phyloP scores from a whole-genome alignment of 2,329 filamentous ascomycete species.

The Paradendryphiella salina region DNA sequence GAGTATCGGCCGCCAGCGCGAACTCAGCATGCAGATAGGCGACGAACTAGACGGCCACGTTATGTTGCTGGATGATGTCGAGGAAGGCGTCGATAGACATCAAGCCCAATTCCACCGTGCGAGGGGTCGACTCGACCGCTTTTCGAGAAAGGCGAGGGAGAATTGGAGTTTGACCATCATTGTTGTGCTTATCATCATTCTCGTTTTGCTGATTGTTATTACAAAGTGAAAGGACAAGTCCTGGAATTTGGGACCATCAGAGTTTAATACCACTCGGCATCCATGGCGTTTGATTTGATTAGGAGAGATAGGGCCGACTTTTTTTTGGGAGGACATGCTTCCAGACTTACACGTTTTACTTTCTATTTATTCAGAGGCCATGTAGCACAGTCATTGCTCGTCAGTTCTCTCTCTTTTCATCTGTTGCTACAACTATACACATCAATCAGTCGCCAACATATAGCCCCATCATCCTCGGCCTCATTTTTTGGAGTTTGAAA shows the following conservation, averaged over 20 bases:
- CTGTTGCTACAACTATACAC: constrained; percentile 10
- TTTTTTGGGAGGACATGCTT: no score
- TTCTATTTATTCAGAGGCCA: no score
- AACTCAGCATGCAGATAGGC: constrained; percentile 93
- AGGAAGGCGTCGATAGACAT: constrained; percentile 80
- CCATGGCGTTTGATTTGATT: neutral
- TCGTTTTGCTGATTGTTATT: constrained; percentile 81
- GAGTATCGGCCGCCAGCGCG: constrained; percentile 84
- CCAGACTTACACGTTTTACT: no score
- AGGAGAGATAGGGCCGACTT: no score
- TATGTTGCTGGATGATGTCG: constrained; percentile 84
- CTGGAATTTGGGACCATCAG: neutral
- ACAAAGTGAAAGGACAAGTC: constrained; percentile 35
- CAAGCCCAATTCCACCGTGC: constrained; percentile 75
- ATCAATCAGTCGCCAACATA: neutral
- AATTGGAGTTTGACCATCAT: constrained; percentile 89
- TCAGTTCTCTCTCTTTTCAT: neutral
- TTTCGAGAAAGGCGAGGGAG: constrained; percentile 75
- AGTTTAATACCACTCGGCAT: neutral
- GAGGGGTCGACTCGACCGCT: constrained; percentile 68
- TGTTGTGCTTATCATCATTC: constrained; percentile 73
- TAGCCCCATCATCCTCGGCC: neutral
- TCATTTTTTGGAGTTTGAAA: neutral
- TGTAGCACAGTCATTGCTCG: no score
- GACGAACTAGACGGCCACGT: constrained; percentile 93